Conservation (phyloP, 2,329 filamentous ascomycete species). For the Nemania sp. region DNA sequence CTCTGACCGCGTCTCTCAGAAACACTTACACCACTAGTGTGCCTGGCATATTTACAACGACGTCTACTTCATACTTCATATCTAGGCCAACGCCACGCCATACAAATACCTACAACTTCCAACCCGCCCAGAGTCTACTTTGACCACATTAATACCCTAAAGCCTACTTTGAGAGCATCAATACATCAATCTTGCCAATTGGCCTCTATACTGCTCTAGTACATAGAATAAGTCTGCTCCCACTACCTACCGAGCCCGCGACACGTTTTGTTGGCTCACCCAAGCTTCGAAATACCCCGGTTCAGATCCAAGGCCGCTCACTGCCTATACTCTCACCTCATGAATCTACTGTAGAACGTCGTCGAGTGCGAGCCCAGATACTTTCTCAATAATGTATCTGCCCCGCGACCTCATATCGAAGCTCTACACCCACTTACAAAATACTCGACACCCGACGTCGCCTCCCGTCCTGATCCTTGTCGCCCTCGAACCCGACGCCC, state of each 20-base stretch:
- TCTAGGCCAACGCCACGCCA: background rate
- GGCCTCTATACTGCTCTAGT: conserved; percentile 3
- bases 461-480: conserved; percentile 90
- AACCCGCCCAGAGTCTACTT: conserved; percentile 2
- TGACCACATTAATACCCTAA: conserved; percentile 15
- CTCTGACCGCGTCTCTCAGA: conserved; percentile 30
- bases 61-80: too few species aligned
- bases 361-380: conserved; percentile 43
- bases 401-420: conserved; percentile 87
- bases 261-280: conserved; percentile 6
- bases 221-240: background rate
- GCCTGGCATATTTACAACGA: background rate
- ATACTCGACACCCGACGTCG: conserved; percentile 84
- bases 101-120: conserved; percentile 13
- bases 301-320: background rate
- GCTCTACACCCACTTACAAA: conserved; percentile 87
- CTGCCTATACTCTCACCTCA: conserved; percentile 29
- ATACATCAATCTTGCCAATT: conserved; percentile 23
- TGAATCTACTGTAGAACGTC: conserved; percentile 40
- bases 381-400: conserved; percentile 76
- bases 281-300: background rate
- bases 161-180: conserved; percentile 26
- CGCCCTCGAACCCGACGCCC: conserved; percentile 90
- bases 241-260: background rate
- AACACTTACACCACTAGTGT: conserved; percentile 35